Conservation (phyloP, 2,329 filamentous ascomycete genomes). For the Pseudocercospora ulei region DNA sequence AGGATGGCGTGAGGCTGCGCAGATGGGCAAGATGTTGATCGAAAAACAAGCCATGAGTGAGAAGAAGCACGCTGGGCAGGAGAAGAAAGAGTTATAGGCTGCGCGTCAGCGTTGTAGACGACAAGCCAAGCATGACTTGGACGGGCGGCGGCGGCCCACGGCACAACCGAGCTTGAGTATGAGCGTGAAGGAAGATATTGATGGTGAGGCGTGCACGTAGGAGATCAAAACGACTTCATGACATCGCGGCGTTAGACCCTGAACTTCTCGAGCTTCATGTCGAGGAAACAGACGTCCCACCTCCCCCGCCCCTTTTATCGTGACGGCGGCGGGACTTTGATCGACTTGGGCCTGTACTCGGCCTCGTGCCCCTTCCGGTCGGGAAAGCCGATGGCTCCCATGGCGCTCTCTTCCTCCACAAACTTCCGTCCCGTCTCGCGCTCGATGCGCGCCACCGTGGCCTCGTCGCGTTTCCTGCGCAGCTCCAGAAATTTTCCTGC, state of each 20-base stretch:
- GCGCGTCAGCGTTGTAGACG: background rate
- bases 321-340: too few relatives aligned
- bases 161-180: too few relatives aligned
- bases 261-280: too few relatives aligned
- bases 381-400: background rate
- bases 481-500: background rate
- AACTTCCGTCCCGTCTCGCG: background rate
- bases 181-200: too few relatives aligned
- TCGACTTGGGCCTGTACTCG: too few relatives aligned
- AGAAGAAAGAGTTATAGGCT: slow-evolving; percentile 32
- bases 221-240: too few relatives aligned
- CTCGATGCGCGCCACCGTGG: background rate
- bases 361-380: background rate
- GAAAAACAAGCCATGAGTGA: slow-evolving; percentile 33
- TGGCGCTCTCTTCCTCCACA: background rate
- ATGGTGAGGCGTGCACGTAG: too few relatives aligned
- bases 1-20: slow-evolving; percentile 44
- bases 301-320: too few relatives aligned
- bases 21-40: slow-evolving; percentile 46
- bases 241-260: too few relatives aligned
- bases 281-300: too few relatives aligned
- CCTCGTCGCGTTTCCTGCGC: background rate
- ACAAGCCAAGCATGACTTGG: background rate
- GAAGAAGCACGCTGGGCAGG: slow-evolving; percentile 20
- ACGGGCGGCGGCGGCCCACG: too few relatives aligned